A percentile compares a stretch with the other conserved stretches of the same genome.
These are phyloP conservation scores for Stephanodiscus triporus DNA, from an alignment of 108 stramenopile genomes.

Conservation along the genomic window DNA sequence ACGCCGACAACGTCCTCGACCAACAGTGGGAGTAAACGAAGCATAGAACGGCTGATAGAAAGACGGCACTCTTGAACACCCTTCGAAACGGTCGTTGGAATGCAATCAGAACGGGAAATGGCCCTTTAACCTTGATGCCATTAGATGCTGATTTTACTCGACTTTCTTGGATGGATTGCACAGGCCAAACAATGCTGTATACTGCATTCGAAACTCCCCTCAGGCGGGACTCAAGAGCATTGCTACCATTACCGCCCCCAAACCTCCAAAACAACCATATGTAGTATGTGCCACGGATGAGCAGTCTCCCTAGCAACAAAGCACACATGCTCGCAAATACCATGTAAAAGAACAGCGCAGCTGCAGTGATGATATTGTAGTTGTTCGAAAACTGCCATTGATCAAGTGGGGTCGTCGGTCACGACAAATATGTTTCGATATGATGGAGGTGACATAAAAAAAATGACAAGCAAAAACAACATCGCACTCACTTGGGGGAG, in stretches of 20 bases:
- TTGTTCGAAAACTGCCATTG: conserved; percentile 34
- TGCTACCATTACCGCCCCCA: neutral
- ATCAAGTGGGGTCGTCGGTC: neutral
- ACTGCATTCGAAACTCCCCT: neutral
- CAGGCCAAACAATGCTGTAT: conserved; percentile 7
- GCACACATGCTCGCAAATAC: conserved; percentile 39
- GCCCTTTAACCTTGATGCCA: conserved; percentile 2
- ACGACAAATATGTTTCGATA: neutral
- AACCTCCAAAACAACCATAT: conserved; percentile 33
- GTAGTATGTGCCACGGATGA: conserved; percentile 47
- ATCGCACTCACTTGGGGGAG: conserved; percentile 28
- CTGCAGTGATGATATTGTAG: conserved; percentile 56
- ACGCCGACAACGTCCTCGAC: conserved; percentile 52
- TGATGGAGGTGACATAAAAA: neutral
- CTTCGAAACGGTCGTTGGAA: conserved; percentile 60
- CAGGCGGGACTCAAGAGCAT: neutral
- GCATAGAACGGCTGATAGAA: conserved; percentile 42
- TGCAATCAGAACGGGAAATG: conserved; percentile 35
- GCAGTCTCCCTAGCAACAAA: conserved; percentile 44
- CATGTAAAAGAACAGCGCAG: conserved; percentile 61
- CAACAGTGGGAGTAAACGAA: conserved; percentile 58
- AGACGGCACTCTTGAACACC: conserved; percentile 36
- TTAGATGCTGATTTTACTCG: conserved; percentile 2
- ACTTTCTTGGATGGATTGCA: neutral
- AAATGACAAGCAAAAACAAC: neutral